Evolutionary conservation across 345 rosid genomes (phyloP).

Genomic region (Aquilaria malaccensis): DNA sequence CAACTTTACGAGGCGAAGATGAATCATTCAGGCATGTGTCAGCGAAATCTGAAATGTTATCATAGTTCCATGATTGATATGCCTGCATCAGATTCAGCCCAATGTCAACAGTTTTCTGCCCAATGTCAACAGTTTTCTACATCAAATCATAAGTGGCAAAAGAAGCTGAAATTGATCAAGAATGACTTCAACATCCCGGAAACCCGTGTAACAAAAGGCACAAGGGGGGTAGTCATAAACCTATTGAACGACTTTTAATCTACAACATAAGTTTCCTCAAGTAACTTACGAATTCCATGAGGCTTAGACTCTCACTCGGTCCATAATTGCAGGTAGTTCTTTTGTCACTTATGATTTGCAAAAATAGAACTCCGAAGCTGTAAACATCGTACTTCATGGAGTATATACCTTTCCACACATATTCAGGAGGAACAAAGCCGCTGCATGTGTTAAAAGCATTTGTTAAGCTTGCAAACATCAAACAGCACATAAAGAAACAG

Average conservation of each 20-base stretch:
- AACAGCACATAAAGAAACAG: not conserved
- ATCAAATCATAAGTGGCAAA: too few relatives aligned
- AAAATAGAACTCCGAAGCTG: constrained; percentile 46
- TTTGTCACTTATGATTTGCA: constrained; percentile 43
- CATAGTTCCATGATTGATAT: constrained; percentile 10
- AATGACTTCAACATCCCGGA: not conserved
- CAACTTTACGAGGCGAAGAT: constrained; percentile 3
- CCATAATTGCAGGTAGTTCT: constrained; percentile 27
- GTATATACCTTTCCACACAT: constrained; percentile 33
- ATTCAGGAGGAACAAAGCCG: constrained; percentile 49
- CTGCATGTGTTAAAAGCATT: constrained; percentile 13
- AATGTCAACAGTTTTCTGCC: not conserved
- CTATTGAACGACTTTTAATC: too few relatives aligned
- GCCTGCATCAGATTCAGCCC: constrained; percentile 2
- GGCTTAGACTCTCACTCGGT: constrained; percentile 19
- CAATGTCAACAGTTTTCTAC: not conserved
- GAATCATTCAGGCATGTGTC: constrained; percentile 12
- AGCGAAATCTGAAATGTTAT: constrained; percentile 2
- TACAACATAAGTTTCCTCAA: not conserved
- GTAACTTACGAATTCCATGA: constrained; percentile 30
- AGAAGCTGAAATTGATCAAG: not conserved
- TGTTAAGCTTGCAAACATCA: not conserved
- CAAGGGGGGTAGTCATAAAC: too few relatives aligned
- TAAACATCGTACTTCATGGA: constrained; percentile 44
- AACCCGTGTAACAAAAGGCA: too few relatives aligned